Evolutionary conservation across 2,329 filamentous ascomycete species (phyloP), one percentile per base, ranked within the genome.

Genomic region (Lachnellula subtilissima): DNA sequence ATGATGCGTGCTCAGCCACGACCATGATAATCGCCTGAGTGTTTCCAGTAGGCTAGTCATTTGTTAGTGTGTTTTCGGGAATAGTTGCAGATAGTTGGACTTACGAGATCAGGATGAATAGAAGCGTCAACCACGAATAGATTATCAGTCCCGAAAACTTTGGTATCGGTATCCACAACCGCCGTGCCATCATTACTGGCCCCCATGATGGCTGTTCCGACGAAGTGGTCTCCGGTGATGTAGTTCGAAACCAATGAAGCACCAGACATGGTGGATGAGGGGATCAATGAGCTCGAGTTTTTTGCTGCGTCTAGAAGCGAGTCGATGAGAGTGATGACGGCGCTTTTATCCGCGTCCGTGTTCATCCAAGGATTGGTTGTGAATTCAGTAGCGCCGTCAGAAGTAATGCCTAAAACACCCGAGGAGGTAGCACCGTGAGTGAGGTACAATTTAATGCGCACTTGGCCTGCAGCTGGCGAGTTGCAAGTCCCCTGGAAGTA

Each of bases 141-240:
- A 69, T 87, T 87, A 62, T 87, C 82, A 0, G 81, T 87, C 36
- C 84, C 84, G 64, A 81, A 87, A 5, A 87, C 83, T 71, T 80
- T 81, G 50, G 82, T 79, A 69, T 87, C 73, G 14, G 76, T 68
- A 62, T 87, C 84, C 0, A 87, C 84, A 3, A 87, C 84, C 1
- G 81, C 74, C 4, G 73, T 76, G 19, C 83, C 82, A 52, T 72
- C 72, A 52, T 84, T 81, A 54, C 82, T 77, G 0, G 72, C 73
- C 12, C 84, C 83, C 65, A 87, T 77, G 69, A 85, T 86, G 52
- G 78, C 77, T 0, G 82, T 86, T 35, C 71, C 76, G 53, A 81
- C 78, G 71, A 78, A 82, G 70, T 82, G 79, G 64, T 78, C 25
- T 37, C 54, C 58, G 19, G 54, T 50, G 35, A 42, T 25, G 19